Evolutionary conservation across 495 filamentous ascomycete genomes (phyloP).

Genomic region (Tetracladium marchalianum): DNA sequence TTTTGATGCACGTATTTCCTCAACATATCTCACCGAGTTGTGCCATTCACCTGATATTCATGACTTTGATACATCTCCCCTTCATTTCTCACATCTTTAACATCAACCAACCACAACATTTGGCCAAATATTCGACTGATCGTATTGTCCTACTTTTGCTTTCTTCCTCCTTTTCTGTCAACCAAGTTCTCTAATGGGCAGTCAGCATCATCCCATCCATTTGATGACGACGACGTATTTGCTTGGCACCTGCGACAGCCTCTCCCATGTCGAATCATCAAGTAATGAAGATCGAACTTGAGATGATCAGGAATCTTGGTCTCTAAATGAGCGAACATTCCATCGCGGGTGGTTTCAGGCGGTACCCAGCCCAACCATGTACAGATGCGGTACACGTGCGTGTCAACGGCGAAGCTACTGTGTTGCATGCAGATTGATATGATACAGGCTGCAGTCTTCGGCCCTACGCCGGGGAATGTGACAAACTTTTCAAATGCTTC

Average conservation of each 20-base stretch:
- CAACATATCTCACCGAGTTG: too few species aligned
- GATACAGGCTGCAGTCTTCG: conserved; percentile 86
- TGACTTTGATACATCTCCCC: too few species aligned
- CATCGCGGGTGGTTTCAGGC: conserved; percentile 50
- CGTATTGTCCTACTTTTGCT: not conserved
- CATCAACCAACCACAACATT: too few species aligned
- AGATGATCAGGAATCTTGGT: conserved; percentile 73
- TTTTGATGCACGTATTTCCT: too few species aligned
- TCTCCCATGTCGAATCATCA: conserved; percentile 82
- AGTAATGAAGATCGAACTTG: conserved; percentile 82
- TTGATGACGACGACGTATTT: conserved; percentile 29
- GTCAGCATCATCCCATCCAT: conserved; percentile 30
- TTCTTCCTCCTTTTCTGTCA: conserved; percentile 6
- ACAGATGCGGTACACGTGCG: conserved; percentile 72
- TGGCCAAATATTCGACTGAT: too few species aligned
- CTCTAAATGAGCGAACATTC: conserved; percentile 73
- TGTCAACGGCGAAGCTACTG: conserved; percentile 78
- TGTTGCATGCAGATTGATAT: conserved; percentile 68
- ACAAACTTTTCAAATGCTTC: conserved; percentile 65
- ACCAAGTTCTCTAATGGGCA: conserved; percentile 41
- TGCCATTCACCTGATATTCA: too few species aligned
- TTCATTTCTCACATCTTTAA: too few species aligned
- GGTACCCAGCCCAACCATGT: conserved; percentile 82
- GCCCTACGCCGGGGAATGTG: conserved; percentile 75
- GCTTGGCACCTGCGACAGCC: conserved; percentile 69